These are phyloP conservation scores for Tetragonia tetragonoides DNA, from an alignment of 148 eudicot species.

Conservation along the genomic window DNA sequence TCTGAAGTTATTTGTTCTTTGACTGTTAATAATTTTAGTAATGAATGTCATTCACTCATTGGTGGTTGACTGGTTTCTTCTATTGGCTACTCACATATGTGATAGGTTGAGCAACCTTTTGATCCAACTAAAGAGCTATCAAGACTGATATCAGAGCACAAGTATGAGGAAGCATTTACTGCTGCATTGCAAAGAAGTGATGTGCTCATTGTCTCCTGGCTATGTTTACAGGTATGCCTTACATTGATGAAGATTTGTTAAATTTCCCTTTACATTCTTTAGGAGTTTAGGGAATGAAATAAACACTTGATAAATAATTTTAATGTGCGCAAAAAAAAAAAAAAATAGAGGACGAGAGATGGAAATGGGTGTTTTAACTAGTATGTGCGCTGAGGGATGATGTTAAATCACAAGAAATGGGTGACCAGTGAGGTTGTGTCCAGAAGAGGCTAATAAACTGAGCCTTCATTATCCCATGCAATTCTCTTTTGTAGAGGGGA, in stretches of 20 bases:
- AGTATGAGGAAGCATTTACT: slow-evolving; percentile 91
- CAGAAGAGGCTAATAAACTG: no score
- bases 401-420: no score
- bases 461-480: no score
- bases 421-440: no score
- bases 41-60: neutral
- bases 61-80: no score
- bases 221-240: slow-evolving; percentile 84
- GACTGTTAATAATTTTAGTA: neutral
- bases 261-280: neutral
- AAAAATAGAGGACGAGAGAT: no score
- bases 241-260: neutral
- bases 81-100: slow-evolving; percentile 19
- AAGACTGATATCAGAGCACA: slow-evolving; percentile 71
- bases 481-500: no score
- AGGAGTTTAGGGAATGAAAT: neutral
- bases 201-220: slow-evolving; percentile 87
- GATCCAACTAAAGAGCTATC: slow-evolving; percentile 89
- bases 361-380: no score
- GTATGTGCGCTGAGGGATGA: no score
- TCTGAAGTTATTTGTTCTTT: neutral
- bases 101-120: slow-evolving; percentile 77
- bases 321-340: no score
- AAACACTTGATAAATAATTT: neutral
- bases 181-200: slow-evolving; percentile 94